phyloP scores from a whole-genome alignment of 2,329 filamentous ascomycete species.

The Xylaria sp. region DNA sequence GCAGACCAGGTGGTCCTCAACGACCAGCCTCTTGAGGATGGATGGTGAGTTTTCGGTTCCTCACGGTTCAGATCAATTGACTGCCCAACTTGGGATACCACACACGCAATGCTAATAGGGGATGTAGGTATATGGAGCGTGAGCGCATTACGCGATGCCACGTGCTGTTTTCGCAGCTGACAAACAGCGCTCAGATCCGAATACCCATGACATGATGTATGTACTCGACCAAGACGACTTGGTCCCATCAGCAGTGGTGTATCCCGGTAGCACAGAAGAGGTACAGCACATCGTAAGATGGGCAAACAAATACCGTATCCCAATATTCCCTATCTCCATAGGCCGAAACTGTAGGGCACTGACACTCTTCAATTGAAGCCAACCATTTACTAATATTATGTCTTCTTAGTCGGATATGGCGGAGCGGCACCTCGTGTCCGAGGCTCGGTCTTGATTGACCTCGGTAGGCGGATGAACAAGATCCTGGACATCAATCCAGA shows the following conservation, averaged over 20 bases:
- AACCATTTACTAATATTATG: conserved; percentile 3
- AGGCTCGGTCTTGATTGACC: conserved; percentile 62
- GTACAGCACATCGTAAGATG: conserved; percentile 50
- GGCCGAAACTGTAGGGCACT: conserved; percentile 47
- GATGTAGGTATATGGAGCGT: conserved; percentile 49
- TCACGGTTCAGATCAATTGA: conserved; percentile 32
- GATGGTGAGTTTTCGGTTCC: conserved; percentile 50
- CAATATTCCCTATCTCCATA: conserved; percentile 48
- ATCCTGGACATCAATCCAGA: conserved; percentile 63
- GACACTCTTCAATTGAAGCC: conserved; percentile 6
- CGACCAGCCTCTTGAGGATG: conserved; percentile 55
- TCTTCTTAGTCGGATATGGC: conserved; percentile 60
- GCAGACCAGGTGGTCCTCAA: conserved; percentile 55
- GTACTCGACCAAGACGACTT: conserved; percentile 59
- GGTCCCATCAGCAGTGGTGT: conserved; percentile 57
- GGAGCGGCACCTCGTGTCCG: conserved; percentile 65
- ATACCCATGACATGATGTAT: conserved; percentile 56
- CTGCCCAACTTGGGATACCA: not conserved
- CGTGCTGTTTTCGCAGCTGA: conserved; percentile 23
- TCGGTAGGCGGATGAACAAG: conserved; percentile 65
- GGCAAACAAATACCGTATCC: conserved; percentile 48
- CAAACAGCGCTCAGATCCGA: conserved; percentile 46
- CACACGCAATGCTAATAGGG: conserved; percentile 5
- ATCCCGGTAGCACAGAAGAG: conserved; percentile 48
- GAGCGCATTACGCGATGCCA: conserved; percentile 13